These are phyloP conservation scores for Crotalaria pallida DNA, from an alignment of 306 rosid species.

Conservation along the genomic window DNA sequence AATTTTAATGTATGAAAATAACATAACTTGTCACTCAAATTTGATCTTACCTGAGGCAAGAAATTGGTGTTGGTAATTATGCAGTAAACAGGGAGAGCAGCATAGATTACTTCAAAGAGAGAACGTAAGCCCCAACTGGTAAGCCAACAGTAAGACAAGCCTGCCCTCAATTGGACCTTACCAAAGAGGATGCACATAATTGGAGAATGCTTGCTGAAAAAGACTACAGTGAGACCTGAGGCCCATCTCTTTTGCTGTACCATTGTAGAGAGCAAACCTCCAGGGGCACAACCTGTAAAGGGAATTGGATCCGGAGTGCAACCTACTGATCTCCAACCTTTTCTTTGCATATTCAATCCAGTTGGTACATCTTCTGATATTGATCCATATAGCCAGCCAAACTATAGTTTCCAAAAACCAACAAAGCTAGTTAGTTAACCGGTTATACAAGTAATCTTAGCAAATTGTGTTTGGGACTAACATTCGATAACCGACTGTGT, in stretches of 20 bases:
- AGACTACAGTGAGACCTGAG: constrained; percentile 49
- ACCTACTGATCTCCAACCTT: constrained; percentile 59
- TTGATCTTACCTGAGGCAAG: constrained; percentile 54
- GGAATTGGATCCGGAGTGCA: constrained; percentile 39
- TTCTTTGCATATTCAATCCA: constrained; percentile 45
- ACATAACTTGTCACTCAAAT: not conserved
- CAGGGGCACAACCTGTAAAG: constrained; percentile 57
- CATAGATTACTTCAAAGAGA: constrained; percentile 40
- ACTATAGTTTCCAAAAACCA: not conserved
- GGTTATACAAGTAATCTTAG: no score
- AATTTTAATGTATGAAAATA: no score
- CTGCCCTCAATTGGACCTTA: constrained; percentile 48
- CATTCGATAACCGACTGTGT: no score
- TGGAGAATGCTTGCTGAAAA: constrained; percentile 50
- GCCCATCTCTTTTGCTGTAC: constrained; percentile 71
- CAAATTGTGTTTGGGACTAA: no score
- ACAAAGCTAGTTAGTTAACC: not conserved
- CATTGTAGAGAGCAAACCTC: constrained; percentile 41
- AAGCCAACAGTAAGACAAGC: constrained; percentile 43
- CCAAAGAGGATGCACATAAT: constrained; percentile 35
- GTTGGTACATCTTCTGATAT: constrained; percentile 54
- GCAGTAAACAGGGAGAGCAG: constrained; percentile 50
- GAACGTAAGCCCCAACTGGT: constrained; percentile 35
- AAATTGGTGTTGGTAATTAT: constrained; percentile 54
- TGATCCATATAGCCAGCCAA: constrained; percentile 54